Evolutionary conservation across 192 early-diverging fungal species (phyloP).

Genomic region (Diversispora eburnea): DNA sequence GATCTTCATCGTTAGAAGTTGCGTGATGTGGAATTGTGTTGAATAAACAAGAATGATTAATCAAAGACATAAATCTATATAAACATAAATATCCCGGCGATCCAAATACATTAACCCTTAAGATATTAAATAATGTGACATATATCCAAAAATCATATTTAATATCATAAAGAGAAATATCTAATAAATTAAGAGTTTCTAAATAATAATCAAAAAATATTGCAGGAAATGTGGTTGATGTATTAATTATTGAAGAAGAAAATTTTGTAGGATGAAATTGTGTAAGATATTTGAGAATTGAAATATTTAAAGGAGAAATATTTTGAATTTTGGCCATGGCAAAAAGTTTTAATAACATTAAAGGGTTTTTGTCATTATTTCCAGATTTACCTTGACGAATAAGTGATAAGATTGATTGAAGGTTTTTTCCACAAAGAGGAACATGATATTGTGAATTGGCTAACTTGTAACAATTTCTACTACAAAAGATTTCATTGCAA

Average conservation of each 20-base stretch:
- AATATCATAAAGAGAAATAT: slow-evolving; percentile 10
- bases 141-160: slow-evolving; percentile 19
- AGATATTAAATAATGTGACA: not conserved
- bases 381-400: not conserved
- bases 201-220: slow-evolving; percentile 1
- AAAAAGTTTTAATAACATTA: slow-evolving; percentile 8
- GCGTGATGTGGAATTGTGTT: not conserved
- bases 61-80: slow-evolving; percentile 3
- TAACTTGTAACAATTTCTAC: not conserved
- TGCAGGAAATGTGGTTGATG: not conserved
- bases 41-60: slow-evolving; percentile 12
- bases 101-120: not conserved
- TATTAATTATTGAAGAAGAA: not conserved
- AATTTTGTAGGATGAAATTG: not conserved
- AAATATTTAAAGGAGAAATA: slow-evolving; percentile 14
- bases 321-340: not conserved
- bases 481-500: slow-evolving; percentile 15
- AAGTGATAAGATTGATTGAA: not conserved
- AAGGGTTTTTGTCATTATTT: not conserved
- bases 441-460: not conserved
- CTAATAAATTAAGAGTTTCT: not conserved
- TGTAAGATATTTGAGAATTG: not conserved
- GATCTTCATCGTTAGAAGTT: not conserved
- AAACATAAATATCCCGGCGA: not conserved
- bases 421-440: slow-evolving; percentile 1